A percentile compares a stretch with the other conserved stretches of the same genome.
Conservation (phyloP, 140 eudicot species). For the Flaveria floridana region DNA sequence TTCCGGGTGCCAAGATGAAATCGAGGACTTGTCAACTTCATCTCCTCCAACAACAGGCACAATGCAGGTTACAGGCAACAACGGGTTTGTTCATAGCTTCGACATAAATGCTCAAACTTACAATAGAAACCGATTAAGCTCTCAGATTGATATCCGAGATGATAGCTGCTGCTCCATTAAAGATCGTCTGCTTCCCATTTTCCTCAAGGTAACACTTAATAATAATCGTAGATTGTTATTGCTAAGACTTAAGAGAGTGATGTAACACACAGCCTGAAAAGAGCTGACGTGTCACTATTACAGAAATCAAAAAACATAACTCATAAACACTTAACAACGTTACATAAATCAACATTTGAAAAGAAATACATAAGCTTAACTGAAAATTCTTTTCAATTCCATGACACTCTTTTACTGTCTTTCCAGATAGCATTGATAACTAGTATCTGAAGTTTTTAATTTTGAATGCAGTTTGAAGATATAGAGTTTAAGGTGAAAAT, state of each 20-base stretch:
- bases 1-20: constrained; percentile 50
- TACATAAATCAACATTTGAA: neutral
- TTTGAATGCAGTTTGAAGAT: constrained; percentile 71
- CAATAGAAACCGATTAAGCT: constrained; percentile 50
- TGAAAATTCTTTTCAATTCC: neutral
- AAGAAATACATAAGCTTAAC: neutral
- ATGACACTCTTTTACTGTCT: neutral
- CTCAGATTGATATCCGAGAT: constrained; percentile 67
- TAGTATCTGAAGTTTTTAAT: constrained; percentile 8
- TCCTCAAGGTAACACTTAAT: constrained; percentile 51
- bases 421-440: no score
- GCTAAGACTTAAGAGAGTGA: no score
- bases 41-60: constrained; percentile 57
- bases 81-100: constrained; percentile 51
- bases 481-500: constrained; percentile 79
- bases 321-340: neutral
- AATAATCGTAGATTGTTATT: no score
- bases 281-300: neutral
- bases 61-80: constrained; percentile 63
- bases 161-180: constrained; percentile 33
- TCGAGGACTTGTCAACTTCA: constrained; percentile 50
- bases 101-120: constrained; percentile 60
- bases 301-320: neutral
- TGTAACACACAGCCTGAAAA: no score
- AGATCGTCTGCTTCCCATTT: constrained; percentile 82